Base-by-base conservation (phyloP, 75 land plant species). In the Larix kaempferi region DNA sequence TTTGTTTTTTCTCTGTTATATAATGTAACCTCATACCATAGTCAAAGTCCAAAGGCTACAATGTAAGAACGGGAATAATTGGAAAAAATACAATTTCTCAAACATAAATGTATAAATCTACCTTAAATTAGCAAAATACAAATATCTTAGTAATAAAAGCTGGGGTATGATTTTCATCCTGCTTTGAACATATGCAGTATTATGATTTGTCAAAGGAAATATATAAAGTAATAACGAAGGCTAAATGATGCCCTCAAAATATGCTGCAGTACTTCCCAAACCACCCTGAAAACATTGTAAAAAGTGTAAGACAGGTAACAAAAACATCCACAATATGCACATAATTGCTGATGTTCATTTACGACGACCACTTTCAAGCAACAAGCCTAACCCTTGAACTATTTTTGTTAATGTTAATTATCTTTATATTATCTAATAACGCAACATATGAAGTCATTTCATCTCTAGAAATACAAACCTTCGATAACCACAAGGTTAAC, bases 391-490 rank as follows among this genome's bases (percentile, higher is more conserved):
- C 16, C 35, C 37, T 26, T 1, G 33, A 29, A 5, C 14, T 64
- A 26, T 26, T 29, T 64, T 64, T 29, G 54, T 64, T 64, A 64
- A 64, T 14, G 6, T 4, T 29, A 59, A 65, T 65, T 25, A 37
- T 64, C 39, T 33, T 61, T 65, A 19, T 65, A 33, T 16, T 21
- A 33, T 65, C 54, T 49, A 33, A 14, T 33, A 37, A 37, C 35
- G 69, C 29, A 29, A 29, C 29, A 29, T 33, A 13, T 65, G 23
- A 59, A 33, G 7, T 63, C 29, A 33, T 16, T 65, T 17, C 35
- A 33, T 65, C 69, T 33, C 69, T 33, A 33, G 39, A 65, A 65
- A 65, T 64, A 64, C 37, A 64, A 65, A 65, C 21, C 16, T 65
- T 33, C 7, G 21, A 65, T 29, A 65, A 33, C 15, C 35, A 33